Evolutionary conservation across 2,329 filamentous ascomycete genomes (phyloP), one percentile per base, ranked within the genome.

Genomic region (Thielaviopsis musarum): DNA sequence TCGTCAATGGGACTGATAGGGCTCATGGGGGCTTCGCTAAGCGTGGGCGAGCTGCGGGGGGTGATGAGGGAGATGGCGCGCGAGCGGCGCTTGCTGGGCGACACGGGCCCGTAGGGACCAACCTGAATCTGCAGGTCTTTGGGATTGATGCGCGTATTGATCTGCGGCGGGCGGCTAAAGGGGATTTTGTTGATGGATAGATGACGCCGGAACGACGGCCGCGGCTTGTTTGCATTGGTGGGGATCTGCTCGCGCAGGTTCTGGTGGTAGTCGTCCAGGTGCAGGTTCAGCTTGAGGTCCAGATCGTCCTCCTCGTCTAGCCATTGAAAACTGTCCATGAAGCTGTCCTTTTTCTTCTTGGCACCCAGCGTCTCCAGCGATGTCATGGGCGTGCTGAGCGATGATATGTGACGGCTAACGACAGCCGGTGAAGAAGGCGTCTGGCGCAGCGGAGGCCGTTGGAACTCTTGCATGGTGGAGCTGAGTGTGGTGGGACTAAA

Each of bases 301-400:
- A 91, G 72, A 57, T 86, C 80, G 19, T 84, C 79, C 58, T 87
- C 82, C 60, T 88, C 83, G 30, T 90, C 85, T 26, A 89, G 73
- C 84, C 85, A 88, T 55, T 82, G 77, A 64, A 89, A 85, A 66
- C 77, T 84, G 62, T 88, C 82, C 56, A 81, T 80, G 60, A 87
- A 73, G 1, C 78, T 78, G 56, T 80, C 75, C 41, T 78, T 71
- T 64, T 54, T 61, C 41, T 78, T 71, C 64, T 54, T 61, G 13
- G 78, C 66, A 30, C 62, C 62, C 30, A 59, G 26, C 5, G 48
- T 74, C 49, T 68, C 62, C 1, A 59, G 38, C 3, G 54, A 54
- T 45, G 55, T 57, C 56, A 60, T 51, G 55, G 62, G 58, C 62
- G 63, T 22, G 61, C 63, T 52, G 6, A 60, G 48, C 22, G 41